Percentiles rank a stretch among this genome's conserved stretches.
Conservation (phyloP, 768 basidiomycete genomes). For the Termitomyces titanicus region DNA sequence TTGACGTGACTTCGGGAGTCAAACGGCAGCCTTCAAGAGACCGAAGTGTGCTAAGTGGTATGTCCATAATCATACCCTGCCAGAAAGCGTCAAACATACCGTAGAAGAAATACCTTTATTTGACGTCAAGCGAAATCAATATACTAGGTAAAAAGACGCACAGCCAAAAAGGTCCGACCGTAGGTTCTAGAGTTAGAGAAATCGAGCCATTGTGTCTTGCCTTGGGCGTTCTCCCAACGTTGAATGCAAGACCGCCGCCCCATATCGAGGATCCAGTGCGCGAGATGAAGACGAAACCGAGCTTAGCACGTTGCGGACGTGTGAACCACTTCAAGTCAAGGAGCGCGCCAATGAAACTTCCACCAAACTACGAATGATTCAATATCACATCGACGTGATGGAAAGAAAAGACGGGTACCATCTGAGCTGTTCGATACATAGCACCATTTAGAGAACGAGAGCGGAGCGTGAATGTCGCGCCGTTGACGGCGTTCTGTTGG, state of each 20-base stretch:
- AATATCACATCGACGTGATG: background rate
- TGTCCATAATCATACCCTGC: too few relatives aligned
- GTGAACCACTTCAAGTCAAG: conserved; percentile 25
- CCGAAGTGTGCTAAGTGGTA: too few relatives aligned
- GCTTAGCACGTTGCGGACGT: conserved; percentile 23
- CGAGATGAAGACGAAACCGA: conserved; percentile 22
- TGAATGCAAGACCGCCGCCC: conserved; percentile 26
- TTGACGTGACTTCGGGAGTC: too few relatives aligned
- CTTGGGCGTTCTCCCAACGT: conserved; percentile 21
- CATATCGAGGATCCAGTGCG: conserved; percentile 24
- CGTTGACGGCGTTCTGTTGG: conserved; percentile 25
- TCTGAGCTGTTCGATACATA: conserved; percentile 28
- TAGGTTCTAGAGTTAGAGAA: conserved; percentile 18
- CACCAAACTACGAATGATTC: conserved; percentile 18
- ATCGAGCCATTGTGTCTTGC: conserved; percentile 24
- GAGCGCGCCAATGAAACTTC: conserved; percentile 20
- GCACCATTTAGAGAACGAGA: conserved; percentile 26
- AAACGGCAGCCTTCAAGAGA: too few relatives aligned
- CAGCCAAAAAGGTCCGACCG: conserved; percentile 27
- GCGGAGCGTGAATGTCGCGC: conserved; percentile 23
- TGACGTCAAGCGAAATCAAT: background rate
- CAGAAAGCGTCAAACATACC: conserved; percentile 28
- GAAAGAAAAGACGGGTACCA: conserved; percentile 15
- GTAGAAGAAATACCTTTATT: conserved; percentile 25
- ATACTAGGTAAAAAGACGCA: background rate